Evolutionary conservation across 2,329 filamentous ascomycete genomes (phyloP).

Genomic region (Erysiphe pulchra): DNA sequence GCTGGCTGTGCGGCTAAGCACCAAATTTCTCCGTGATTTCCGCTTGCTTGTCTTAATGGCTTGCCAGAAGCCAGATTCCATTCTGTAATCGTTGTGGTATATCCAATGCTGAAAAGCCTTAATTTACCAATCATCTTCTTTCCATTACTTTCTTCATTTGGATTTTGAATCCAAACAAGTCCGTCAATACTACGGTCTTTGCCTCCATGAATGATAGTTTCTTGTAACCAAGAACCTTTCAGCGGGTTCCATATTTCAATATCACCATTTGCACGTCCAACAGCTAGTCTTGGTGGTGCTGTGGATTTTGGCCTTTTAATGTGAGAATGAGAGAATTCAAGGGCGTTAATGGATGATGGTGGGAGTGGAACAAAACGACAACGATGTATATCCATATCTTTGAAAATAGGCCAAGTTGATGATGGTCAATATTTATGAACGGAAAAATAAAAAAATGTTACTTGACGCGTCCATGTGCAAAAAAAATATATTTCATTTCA

Average conservation of each 20-base stretch:
- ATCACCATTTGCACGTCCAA: conserved; percentile 82
- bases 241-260: conserved; percentile 95
- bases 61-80: conserved; percentile 70
- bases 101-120: conserved; percentile 87
- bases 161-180: conserved; percentile 73
- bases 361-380: conserved; percentile 89
- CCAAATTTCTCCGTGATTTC: conserved; percentile 92
- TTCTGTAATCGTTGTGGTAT: conserved; percentile 75
- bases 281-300: conserved; percentile 48
- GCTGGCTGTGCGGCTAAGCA: conserved; percentile 68
- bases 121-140: conserved; percentile 41
- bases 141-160: conserved; percentile 40
- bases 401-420: background rate
- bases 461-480: no score
- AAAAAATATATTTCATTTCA: no score
- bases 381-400: conserved; percentile 76
- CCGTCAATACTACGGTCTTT: conserved; percentile 74
- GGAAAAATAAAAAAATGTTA: no score
- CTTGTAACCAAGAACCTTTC: conserved; percentile 56
- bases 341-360: conserved; percentile 73
- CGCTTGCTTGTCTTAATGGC: conserved; percentile 60
- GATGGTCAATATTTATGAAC: background rate
- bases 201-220: conserved; percentile 61
- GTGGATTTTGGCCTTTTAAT: conserved; percentile 23
- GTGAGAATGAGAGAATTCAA: conserved; percentile 69